Base-by-base conservation (phyloP, 2,329 filamentous ascomycete genomes). In the Fusarium equiseti region DNA sequence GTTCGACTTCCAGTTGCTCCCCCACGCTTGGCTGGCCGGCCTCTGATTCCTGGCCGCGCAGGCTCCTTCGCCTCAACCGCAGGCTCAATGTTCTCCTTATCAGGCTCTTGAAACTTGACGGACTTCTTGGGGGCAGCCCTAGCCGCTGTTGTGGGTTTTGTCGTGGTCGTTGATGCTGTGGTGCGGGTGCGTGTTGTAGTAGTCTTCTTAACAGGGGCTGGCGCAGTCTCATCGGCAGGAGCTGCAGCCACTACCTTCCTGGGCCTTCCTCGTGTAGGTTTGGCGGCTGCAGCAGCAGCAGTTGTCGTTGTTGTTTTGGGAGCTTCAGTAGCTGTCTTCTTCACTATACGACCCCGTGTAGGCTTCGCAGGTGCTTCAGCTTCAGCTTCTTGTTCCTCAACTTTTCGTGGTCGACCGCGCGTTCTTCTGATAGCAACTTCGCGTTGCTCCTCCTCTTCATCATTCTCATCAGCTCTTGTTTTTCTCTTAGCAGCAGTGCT, bases 51-150 rank as follows among this genome's bases (percentile, higher is more conserved):
- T 13, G 75, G 67, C 15, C 79, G 55, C 35, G 75, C 68, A 46
- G 79, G 66, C 50, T 78, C 75, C 74, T 84, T 84, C 29, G 75
- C 68, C 59, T 79, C 81, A 24, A 77, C 57, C 5, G 77, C 71
- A 16, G 86, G 87, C 22, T 82, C 77, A 40, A 88, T 79, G 69
- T 91, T 91, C 76, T 91, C 89, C 79, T 91, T 91, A 76, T 90
- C 88, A 5, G 87, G 86, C 71, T 88, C 87, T 75, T 90, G 84
- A 76, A 91, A 91, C 62, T 86, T 89, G 73, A 91, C 89, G 5
- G 83, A 84, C 81, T 90, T 91, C 81, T 87, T 90, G 35, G 82
- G 78, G 8, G 82, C 80, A 20, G 86, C 78, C 77, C 83, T 87
- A 24, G 78, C 76, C 38, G 78, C 76, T 4, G 75, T 66, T 35